These are phyloP conservation scores for Corinectria fuckeliana DNA, from an alignment of 2,329 filamentous ascomycete species.

Conservation along the genomic window DNA sequence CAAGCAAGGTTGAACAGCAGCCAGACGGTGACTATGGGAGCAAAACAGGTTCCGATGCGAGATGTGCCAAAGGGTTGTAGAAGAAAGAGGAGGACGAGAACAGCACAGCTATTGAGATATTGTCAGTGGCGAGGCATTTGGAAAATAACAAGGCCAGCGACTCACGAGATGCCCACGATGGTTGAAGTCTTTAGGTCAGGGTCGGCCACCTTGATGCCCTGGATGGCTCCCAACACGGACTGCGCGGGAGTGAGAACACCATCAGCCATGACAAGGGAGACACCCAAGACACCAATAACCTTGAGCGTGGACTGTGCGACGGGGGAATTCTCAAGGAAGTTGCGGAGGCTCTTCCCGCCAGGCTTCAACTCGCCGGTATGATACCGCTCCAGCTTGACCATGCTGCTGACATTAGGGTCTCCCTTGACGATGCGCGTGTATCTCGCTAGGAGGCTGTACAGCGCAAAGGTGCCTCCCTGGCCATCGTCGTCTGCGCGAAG, in stretches of 20 bases:
- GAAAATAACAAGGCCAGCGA: neutral
- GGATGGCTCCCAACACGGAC: conserved; percentile 71
- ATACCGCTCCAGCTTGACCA: conserved; percentile 64
- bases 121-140: neutral
- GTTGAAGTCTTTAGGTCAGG: conserved; percentile 59
- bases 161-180: conserved; percentile 66
- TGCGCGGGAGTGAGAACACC: conserved; percentile 72
- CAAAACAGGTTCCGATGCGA: conserved; percentile 65
- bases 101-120: conserved; percentile 44
- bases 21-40: conserved; percentile 72
- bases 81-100: conserved; percentile 66
- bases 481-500: conserved; percentile 71
- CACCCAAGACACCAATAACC: conserved; percentile 66
- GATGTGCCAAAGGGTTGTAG: conserved; percentile 69
- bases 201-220: conserved; percentile 64
- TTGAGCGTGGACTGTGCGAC: conserved; percentile 62
- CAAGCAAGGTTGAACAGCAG: conserved; percentile 65
- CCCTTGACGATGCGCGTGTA: conserved; percentile 62
- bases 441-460: conserved; percentile 67
- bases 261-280: conserved; percentile 69
- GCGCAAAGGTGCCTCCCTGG: conserved; percentile 72
- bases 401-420: conserved; percentile 56
- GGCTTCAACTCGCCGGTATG: conserved; percentile 59
- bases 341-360: conserved; percentile 57
- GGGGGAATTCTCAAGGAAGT: conserved; percentile 57